Conservation (phyloP, 306 rosid species). For the Vigna unguiculata region DNA sequence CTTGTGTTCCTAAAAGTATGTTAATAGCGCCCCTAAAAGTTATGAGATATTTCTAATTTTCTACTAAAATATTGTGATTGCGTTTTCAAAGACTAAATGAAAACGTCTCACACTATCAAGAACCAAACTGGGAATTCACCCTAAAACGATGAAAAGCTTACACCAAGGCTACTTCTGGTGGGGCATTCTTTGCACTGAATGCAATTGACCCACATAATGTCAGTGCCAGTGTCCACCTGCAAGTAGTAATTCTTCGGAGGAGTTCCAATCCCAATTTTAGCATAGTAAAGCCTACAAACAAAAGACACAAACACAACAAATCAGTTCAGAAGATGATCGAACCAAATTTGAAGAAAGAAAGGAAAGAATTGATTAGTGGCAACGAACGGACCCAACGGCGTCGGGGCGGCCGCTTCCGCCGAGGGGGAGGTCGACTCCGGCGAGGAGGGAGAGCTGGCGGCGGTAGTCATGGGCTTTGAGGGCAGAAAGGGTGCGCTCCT, state of each 20-base stretch:
- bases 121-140: not conserved
- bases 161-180: constrained; percentile 84
- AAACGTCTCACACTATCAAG: not conserved
- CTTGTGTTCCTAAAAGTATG: too few species aligned
- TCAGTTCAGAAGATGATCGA: not conserved
- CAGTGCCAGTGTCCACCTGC: constrained; percentile 97
- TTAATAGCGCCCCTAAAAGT: too few species aligned
- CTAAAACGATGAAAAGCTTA: constrained; percentile 44
- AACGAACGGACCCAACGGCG: constrained; percentile 75
- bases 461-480: constrained; percentile 87
- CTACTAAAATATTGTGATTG: too few species aligned
- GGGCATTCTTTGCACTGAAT: constrained; percentile 93
- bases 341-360: not conserved
- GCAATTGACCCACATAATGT: constrained; percentile 97
- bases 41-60: too few species aligned
- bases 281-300: constrained; percentile 85
- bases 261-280: constrained; percentile 95
- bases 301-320: not conserved
- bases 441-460: constrained; percentile 81
- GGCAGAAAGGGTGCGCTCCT: constrained; percentile 63
- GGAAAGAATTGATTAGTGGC: not conserved
- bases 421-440: constrained; percentile 92
- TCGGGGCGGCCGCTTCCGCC: constrained; percentile 98
- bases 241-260: constrained; percentile 87
- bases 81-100: too few species aligned